Percentiles rank a stretch among this genome's conserved stretches.
Conservation (phyloP, 2,329 filamentous ascomycete species). For the Beauveria varroae region DNA sequence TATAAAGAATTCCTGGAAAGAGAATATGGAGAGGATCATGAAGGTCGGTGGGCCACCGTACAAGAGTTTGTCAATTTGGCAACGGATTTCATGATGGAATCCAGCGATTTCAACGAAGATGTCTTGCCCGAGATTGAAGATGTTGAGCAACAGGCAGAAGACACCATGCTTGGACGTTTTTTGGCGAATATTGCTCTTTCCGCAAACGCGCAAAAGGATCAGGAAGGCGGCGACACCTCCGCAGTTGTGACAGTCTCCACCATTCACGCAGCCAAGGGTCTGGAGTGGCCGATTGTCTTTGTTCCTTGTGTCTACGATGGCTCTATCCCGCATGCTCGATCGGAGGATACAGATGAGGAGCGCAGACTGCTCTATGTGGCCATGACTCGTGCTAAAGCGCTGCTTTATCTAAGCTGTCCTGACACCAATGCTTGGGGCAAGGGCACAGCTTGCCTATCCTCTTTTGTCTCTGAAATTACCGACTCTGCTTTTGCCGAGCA, state of each 20-base stretch:
- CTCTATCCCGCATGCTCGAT: slow-evolving; percentile 79
- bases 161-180: slow-evolving; percentile 62
- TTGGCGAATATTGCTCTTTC: slow-evolving; percentile 87
- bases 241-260: slow-evolving; percentile 83
- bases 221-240: slow-evolving; percentile 46
- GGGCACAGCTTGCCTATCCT: slow-evolving; percentile 57
- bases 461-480: slow-evolving; percentile 55
- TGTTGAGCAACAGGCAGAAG: slow-evolving; percentile 54
- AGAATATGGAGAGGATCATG: slow-evolving; percentile 65
- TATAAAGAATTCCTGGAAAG: slow-evolving; percentile 69
- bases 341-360: slow-evolving; percentile 84
- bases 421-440: slow-evolving; percentile 54
- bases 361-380: slow-evolving; percentile 85
- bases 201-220: slow-evolving; percentile 63
- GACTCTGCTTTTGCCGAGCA: slow-evolving; percentile 40
- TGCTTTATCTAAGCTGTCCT: slow-evolving; percentile 81
- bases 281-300: slow-evolving; percentile 96
- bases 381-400: slow-evolving; percentile 84
- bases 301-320: slow-evolving; percentile 85
- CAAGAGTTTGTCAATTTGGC: slow-evolving; percentile 80
- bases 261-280: slow-evolving; percentile 89
- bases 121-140: slow-evolving; percentile 61
- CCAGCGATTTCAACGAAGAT: slow-evolving; percentile 41
- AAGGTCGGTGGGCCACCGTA: slow-evolving; percentile 79
- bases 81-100: slow-evolving; percentile 54